Base-by-base conservation (phyloP, 2,329 filamentous ascomycete genomes). In the Sarocladiaceae sp. region DNA sequence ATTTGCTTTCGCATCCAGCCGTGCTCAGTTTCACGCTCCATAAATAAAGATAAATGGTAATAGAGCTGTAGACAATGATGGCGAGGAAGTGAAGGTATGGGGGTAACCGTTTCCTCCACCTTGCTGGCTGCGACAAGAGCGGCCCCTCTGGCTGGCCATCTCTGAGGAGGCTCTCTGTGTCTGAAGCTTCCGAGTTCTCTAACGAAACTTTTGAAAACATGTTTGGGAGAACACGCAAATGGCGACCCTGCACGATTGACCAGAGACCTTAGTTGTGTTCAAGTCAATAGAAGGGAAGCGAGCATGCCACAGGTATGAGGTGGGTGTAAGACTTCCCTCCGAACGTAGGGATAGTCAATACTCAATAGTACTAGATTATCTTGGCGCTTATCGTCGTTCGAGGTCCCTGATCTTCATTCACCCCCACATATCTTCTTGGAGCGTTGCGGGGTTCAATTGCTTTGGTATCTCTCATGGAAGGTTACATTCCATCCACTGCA, bases 131-230 rank as follows among this genome's bases (percentile, higher is more conserved):
- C 4, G 4, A 37, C 3, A 48, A 16, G 3, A 43, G 33, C 20
- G 41, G 35, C 6, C 45, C 43, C n/a, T 45, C 43, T 12, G 43
- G 18, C 23, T 29, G 20, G 12, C 45, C 43, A 2, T 24, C 12
- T 19, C 43, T 42, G 13, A 48, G 15, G 1, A 48, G 26, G 16
- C 37, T 45, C 12, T 48, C 46, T 3, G 43, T 42, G 6, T 46
- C 43, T 1, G 24, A 21, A n/a, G 32, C 13, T 13, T 43, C 46
- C 13, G 33, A 13, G 3, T 18, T n/a, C 16, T 33, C 21, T n/a
- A 10, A 43, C 23, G 10, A 33, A n/a, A 11, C 27, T 11, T 47
- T 20, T 11, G 46, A 35, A 40, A 34, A 43, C 46, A 47, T 47
- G n/a, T 9, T 23, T 19, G 26, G 11, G 13, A 15, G 26, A 41